These are phyloP conservation scores for Microsporum audouinii DNA, from an alignment of 2,329 filamentous ascomycete genomes.

Conservation along the genomic window DNA sequence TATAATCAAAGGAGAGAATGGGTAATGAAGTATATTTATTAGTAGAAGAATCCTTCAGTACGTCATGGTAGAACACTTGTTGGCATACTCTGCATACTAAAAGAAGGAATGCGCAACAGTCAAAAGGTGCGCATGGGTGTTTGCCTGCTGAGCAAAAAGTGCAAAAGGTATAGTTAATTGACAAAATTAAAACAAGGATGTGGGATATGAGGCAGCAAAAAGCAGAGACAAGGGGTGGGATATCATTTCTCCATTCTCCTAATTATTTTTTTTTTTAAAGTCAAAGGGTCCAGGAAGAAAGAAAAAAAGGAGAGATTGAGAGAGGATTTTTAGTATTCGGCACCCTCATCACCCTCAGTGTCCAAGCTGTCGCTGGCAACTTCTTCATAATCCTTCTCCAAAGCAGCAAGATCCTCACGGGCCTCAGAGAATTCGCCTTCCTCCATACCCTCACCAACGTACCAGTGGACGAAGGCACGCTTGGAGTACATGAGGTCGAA, in stretches of 20 bases:
- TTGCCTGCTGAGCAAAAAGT: not conserved
- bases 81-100: not conserved
- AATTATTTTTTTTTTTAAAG: not conserved
- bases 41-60: not conserved
- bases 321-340: slow-evolving; percentile 23
- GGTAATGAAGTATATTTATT: slow-evolving; percentile 1
- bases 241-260: slow-evolving; percentile 3
- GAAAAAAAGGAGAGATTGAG: not conserved
- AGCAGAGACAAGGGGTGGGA: not conserved
- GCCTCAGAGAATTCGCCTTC: slow-evolving; percentile 99
- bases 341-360: slow-evolving; percentile 47
- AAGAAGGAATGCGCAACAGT: not conserved
- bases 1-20: not conserved
- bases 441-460: slow-evolving; percentile 99
- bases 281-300: slow-evolving; percentile 3
- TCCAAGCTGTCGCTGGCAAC: slow-evolving; percentile 62
- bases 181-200: slow-evolving; percentile 1
- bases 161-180: slow-evolving; percentile 2
- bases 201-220: not conserved
- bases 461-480: slow-evolving; percentile 99
- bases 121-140: not conserved
- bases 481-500: slow-evolving; percentile 99
- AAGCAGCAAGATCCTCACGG: slow-evolving; percentile 91
- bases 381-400: slow-evolving; percentile 98
- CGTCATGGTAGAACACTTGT: not conserved